A percentile compares a stretch with the other conserved stretches of the same genome.
Evolutionary conservation across 1,139 yeast species (phyloP).

Genomic region (Arxiozyma bovina): DNA sequence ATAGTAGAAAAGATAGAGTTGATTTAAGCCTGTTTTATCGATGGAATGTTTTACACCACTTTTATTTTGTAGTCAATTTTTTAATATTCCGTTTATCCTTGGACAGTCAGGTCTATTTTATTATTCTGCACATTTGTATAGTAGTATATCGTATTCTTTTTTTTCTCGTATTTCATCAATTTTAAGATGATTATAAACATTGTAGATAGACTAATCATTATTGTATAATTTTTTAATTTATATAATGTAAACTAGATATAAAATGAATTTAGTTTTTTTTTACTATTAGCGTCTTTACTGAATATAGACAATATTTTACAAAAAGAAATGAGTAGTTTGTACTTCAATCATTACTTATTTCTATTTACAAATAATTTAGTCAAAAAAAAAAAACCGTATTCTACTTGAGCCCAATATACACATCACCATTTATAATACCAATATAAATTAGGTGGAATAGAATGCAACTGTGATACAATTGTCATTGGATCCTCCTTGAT

Average conservation of each 20-base stretch:
- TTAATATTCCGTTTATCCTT: constrained; percentile 2
- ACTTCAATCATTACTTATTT: background rate
- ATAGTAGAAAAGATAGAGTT: background rate
- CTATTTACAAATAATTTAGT: too few relatives aligned
- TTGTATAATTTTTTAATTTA: constrained; percentile 2
- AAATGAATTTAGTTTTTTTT: background rate
- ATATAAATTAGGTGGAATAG: constrained; percentile 20
- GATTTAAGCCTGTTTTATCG: background rate
- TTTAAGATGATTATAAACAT: constrained; percentile 6
- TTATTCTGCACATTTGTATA: constrained; percentile 4
- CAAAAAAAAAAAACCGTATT: background rate
- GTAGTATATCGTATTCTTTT: constrained; percentile 7
- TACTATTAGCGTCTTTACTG: background rate
- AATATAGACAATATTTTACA: too few relatives aligned
- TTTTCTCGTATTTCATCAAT: constrained; percentile 4
- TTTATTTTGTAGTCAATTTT: background rate
- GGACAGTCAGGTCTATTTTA: background rate
- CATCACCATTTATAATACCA: constrained; percentile 27
- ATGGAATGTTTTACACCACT: constrained; percentile 1
- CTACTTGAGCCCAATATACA: background rate
- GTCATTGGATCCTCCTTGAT: constrained; percentile 15
- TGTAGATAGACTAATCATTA: constrained; percentile 14
- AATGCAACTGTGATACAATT: constrained; percentile 11
- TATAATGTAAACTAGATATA: constrained; percentile 1
- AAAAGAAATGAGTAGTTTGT: background rate